phyloP scores from a whole-genome alignment of 345 rosid species.

The Salix udensis region DNA sequence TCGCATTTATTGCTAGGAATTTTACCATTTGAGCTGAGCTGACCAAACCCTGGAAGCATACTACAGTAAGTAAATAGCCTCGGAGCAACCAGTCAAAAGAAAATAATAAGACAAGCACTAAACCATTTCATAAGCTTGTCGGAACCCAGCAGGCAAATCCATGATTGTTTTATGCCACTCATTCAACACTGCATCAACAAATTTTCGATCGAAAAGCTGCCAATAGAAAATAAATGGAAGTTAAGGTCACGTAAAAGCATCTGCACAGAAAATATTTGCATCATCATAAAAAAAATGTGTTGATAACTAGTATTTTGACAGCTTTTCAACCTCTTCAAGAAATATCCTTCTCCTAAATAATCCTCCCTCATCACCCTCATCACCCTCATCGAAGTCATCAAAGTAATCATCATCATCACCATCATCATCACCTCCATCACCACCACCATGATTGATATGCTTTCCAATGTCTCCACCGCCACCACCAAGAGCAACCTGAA shows the following conservation, averaged over 20 bases:
- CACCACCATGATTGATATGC: conserved; percentile 77
- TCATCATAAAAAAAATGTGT: not conserved
- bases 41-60: conserved; percentile 74
- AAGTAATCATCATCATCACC: conserved; percentile 95
- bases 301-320: not conserved
- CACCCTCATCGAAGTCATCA: conserved; percentile 85
- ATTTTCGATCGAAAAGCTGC: conserved; percentile 89
- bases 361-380: conserved; percentile 89
- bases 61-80: conserved; percentile 21
- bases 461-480: conserved; percentile 96
- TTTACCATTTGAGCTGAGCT: conserved; percentile 96
- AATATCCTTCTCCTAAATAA: conserved; percentile 74
- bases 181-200: conserved; percentile 83
- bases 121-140: conserved; percentile 98
- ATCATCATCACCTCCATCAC: conserved; percentile 93
- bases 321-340: conserved; percentile 69
- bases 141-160: conserved; percentile 95
- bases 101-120: conserved; percentile 1
- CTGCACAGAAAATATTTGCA: not conserved
- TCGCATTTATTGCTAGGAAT: conserved; percentile 84
- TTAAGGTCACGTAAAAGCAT: not conserved
- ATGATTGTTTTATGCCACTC: conserved; percentile 96
- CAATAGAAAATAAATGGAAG: conserved; percentile 15
- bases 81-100: conserved; percentile 1
- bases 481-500: conserved; percentile 80